These are phyloP conservation scores for Agarophyton chilense DNA, from an alignment of 23 red algal species.

Conservation along the genomic window DNA sequence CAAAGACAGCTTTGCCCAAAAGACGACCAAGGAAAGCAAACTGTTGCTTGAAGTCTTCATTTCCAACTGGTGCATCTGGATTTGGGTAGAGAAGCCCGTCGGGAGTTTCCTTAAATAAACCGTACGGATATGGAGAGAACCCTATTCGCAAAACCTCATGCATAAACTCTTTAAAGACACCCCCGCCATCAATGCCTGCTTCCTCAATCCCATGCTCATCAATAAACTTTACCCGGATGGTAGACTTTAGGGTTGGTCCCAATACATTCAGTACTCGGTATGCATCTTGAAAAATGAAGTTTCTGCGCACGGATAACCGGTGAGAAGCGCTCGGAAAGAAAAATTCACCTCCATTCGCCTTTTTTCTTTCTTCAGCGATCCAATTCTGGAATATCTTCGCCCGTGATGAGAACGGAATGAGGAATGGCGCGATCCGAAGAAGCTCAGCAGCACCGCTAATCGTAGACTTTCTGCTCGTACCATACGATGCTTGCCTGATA, in stretches of 20 bases:
- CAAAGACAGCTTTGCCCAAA: conserved; percentile 95
- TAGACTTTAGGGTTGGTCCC: conserved; percentile 24
- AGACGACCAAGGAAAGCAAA: conserved; percentile 97
- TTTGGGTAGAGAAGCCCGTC: conserved; percentile 91
- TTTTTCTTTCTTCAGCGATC: conserved; percentile 71
- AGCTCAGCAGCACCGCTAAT: conserved; percentile 70
- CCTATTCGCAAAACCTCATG: conserved; percentile 80
- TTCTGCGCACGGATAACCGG: conserved; percentile 86
- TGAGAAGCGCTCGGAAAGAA: conserved; percentile 51
- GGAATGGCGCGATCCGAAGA: conserved; percentile 79
- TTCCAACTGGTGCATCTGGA: conserved; percentile 74
- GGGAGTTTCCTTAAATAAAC: conserved; percentile 86
- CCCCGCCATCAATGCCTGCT: conserved; percentile 96
- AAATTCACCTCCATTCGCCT: conserved; percentile 52
- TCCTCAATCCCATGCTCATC: conserved; percentile 98
- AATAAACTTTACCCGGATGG: conserved; percentile 93
- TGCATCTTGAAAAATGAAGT: conserved; percentile 92
- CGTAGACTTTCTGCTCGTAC: conserved; percentile 30
- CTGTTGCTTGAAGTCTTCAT: conserved; percentile 62
- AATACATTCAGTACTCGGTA: conserved; percentile 72
- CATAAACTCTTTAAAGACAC: conserved; percentile 99
- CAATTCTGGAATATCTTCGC: conserved; percentile 83
- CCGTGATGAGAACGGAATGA: conserved; percentile 83
- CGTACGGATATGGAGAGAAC: conserved; percentile 91
- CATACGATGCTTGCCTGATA: conserved; percentile 3